Conservation (phyloP, 805 yeast genomes). For the Kodamaea kaohsiungensis region DNA sequence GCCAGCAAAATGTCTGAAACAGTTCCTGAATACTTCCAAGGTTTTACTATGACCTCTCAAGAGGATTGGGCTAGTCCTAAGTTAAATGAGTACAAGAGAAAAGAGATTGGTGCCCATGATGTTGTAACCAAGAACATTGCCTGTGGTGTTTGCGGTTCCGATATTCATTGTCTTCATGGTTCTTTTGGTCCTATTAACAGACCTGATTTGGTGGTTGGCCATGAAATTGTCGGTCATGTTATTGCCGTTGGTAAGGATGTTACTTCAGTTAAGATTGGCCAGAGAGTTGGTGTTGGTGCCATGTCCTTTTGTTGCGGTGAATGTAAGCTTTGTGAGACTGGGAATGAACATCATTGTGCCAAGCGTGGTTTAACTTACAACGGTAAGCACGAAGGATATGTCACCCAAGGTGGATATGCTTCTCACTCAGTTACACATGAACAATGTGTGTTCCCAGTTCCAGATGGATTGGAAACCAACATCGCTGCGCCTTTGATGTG, state of each 20-base stretch:
- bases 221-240: conserved; percentile 64
- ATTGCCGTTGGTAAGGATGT: conserved; percentile 58
- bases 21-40: conserved; percentile 32
- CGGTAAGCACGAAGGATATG: conserved; percentile 38
- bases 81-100: conserved; percentile 27
- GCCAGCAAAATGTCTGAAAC: background rate
- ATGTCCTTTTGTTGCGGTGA: conserved; percentile 58
- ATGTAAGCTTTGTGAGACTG: conserved; percentile 52
- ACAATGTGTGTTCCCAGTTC: conserved; percentile 49
- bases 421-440: conserved; percentile 47
- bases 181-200: conserved; percentile 48
- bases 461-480: conserved; percentile 41
- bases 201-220: conserved; percentile 52
- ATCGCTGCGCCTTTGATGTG: conserved; percentile 56
- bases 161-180: conserved; percentile 51
- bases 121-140: conserved; percentile 59
- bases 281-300: conserved; percentile 81
- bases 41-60: conserved; percentile 32
- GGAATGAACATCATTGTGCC: conserved; percentile 51
- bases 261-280: conserved; percentile 56
- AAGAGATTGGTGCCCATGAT: conserved; percentile 37
- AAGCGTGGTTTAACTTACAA: conserved; percentile 54
- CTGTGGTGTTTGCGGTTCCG: conserved; percentile 66
- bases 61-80: conserved; percentile 35
- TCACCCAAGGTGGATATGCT: conserved; percentile 51